Evolutionary conservation across 495 filamentous ascomycete species (phyloP).

Genomic region (Podospora appendiculata): DNA sequence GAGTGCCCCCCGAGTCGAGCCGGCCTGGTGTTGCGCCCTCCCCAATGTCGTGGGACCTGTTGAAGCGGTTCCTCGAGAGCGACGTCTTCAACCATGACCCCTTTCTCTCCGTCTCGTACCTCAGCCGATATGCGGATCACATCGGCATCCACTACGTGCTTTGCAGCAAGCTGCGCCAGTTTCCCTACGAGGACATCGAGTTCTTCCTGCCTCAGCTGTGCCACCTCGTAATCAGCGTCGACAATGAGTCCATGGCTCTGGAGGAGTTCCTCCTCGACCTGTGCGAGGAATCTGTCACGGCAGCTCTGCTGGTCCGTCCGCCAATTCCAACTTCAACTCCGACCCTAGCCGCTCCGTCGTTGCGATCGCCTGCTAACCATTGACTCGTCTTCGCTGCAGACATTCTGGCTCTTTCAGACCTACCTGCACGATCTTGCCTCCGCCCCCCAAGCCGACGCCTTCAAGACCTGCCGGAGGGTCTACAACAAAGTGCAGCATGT

Average conservation of each 20-base stretch:
- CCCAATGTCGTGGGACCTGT: constrained; percentile 52
- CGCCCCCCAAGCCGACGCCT: constrained; percentile 59
- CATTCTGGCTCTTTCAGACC: constrained; percentile 77
- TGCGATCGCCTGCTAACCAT: constrained; percentile 5
- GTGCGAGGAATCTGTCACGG: constrained; percentile 72
- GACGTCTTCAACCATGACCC: constrained; percentile 78
- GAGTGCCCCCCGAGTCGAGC: constrained; percentile 9
- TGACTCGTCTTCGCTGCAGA: constrained; percentile 35
- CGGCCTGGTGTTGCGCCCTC: constrained; percentile 9
- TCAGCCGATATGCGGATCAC: constrained; percentile 75
- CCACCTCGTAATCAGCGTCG: constrained; percentile 68
- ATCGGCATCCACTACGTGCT: constrained; percentile 75
- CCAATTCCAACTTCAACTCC: neutral
- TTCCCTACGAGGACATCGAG: constrained; percentile 75
- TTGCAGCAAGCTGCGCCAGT: constrained; percentile 71
- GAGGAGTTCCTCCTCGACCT: constrained; percentile 75
- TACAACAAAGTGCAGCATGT: constrained; percentile 78
- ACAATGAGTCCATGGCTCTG: constrained; percentile 77
- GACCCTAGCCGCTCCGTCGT: neutral
- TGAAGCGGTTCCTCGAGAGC: constrained; percentile 71
- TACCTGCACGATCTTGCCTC: constrained; percentile 66
- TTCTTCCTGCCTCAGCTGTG: constrained; percentile 78
- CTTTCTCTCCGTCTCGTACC: constrained; percentile 70
- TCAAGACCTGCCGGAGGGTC: constrained; percentile 64
- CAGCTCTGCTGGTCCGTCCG: constrained; percentile 64